Percentiles rank a stretch among this genome's conserved stretches.
phyloP scores from a whole-genome alignment of 1,139 yeast species.

The Blastobotrys persicus region DNA sequence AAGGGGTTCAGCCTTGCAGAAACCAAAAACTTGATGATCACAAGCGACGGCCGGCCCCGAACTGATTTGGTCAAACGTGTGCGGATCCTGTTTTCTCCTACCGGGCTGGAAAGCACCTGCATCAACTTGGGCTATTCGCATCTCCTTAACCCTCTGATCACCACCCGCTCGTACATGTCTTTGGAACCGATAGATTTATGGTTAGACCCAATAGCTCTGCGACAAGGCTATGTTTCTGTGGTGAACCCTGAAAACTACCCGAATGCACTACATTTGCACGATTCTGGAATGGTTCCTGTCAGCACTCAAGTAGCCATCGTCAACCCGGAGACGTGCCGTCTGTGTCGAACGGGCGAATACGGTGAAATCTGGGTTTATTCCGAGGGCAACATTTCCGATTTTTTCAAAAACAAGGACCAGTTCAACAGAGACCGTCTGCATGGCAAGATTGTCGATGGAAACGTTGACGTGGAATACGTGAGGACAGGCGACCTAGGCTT shows the following conservation, averaged over 20 bases:
- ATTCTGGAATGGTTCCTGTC: constrained; percentile 94
- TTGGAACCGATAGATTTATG: constrained; percentile 85
- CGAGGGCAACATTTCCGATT: constrained; percentile 70
- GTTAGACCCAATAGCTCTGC: constrained; percentile 81
- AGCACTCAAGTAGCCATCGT: constrained; percentile 93
- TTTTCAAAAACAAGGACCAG: constrained; percentile 44
- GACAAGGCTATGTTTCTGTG: constrained; percentile 82
- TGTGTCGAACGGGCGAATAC: constrained; percentile 89
- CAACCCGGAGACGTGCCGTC: constrained; percentile 79
- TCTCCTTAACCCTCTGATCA: constrained; percentile 74
- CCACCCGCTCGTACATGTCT: constrained; percentile 84
- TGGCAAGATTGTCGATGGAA: constrained; percentile 61
- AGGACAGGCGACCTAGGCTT: constrained; percentile 96
- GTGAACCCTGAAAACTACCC: constrained; percentile 71
- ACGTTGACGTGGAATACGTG: constrained; percentile 60
- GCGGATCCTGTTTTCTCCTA: constrained; percentile 59
- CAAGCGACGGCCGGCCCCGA: constrained; percentile 75
- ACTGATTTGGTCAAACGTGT: constrained; percentile 57
- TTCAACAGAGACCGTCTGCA: constrained; percentile 50
- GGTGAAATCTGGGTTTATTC: constrained; percentile 98
- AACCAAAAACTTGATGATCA: constrained; percentile 79
- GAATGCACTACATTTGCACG: constrained; percentile 75
- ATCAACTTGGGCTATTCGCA: constrained; percentile 79
- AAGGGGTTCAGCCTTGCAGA: constrained; percentile 60
- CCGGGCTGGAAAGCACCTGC: constrained; percentile 66